Base-by-base conservation (phyloP, 2,329 filamentous ascomycete species). In the Sclerotinia spermophila region DNA sequence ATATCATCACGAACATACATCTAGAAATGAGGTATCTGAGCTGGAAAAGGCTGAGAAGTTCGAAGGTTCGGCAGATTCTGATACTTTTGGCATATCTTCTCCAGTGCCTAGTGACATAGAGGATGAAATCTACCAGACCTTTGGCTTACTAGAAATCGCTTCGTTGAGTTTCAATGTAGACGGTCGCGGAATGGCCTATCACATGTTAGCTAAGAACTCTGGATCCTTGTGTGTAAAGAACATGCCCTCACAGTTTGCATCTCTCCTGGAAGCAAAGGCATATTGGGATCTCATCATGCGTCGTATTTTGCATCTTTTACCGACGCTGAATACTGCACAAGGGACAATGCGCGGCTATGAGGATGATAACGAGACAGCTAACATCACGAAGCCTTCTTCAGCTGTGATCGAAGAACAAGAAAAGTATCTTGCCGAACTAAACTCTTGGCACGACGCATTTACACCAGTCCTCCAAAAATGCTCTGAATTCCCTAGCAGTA, bases 251-350 rank as follows among this genome's bases (percentile, higher is more conserved):
- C 30, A 2, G 2, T 68, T 68, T n/a, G 65, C 11, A 17, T 33
- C 21, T 11, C n/a, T 68, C n/a, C 13, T 15, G 13, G 35, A 44
- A 38, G 65, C 65, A 24, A 68, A 59, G 21, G 27, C 51, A 5
- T 68, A 58, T 68, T 58, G 65, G 38, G 53, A 44, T 45, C 40
- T 58, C 27, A 58, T 68, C 51, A 59, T 58, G 27, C 65, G 65
- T 30, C 65, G 65, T 42, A n/a, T 68, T 19, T 44, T 68, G 65
- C 53, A 68, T 58, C 38, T 68, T 44, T 24, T 68, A 1, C 51
- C 53, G 40, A 58, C 53, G 5, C 15, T 59, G 1, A 33, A 44
- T 44, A n/a, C 33, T 6, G 21, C 51, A 19, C 65, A 68, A n/a
- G 19, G 38, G 2, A 42, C n/a, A 30, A 60, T 60, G 58, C 58